Evolutionary conservation across 1,139 yeast genomes (phyloP).

Genomic region (Suhomyces kunorum): DNA sequence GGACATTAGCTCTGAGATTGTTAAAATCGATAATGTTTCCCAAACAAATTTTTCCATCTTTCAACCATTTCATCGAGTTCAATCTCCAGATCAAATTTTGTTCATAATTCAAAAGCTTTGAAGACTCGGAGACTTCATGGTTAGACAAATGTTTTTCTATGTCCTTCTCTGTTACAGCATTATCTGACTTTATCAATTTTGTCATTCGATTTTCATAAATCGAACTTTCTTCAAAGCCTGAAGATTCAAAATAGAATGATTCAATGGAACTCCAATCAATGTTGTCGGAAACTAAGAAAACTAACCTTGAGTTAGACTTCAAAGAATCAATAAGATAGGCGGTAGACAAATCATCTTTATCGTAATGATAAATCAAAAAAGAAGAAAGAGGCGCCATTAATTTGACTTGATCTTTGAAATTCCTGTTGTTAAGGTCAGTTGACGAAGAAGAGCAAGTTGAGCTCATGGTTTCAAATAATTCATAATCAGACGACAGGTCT

Average conservation of each 20-base stretch:
- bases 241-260: slow-evolving; percentile 6
- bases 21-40: slow-evolving; percentile 40
- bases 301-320: slow-evolving; percentile 10
- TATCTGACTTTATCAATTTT: slow-evolving; percentile 1
- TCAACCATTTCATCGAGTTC: slow-evolving; percentile 34
- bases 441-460: slow-evolving; percentile 2
- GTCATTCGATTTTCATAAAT: slow-evolving; percentile 11
- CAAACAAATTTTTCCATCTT: slow-evolving; percentile 29
- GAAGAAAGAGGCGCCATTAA: slow-evolving; percentile 37
- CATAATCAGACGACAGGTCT: slow-evolving; percentile 14
- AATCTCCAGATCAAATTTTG: slow-evolving; percentile 41
- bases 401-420: slow-evolving; percentile 33
- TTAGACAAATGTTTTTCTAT: background rate
- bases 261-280: slow-evolving; percentile 14
- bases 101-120: slow-evolving; percentile 35
- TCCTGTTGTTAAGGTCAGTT: slow-evolving; percentile 33
- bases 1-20: slow-evolving; percentile 16
- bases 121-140: slow-evolving; percentile 10
- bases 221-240: slow-evolving; percentile 3
- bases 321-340: slow-evolving; percentile 17
- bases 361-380: slow-evolving; percentile 36
- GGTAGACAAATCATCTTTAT: slow-evolving; percentile 17
- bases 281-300: slow-evolving; percentile 15
- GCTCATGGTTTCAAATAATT: slow-evolving; percentile 16
- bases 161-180: background rate